phyloP scores from a whole-genome alignment of 2,329 filamentous ascomycete genomes.

The Cryphonectria japonica region DNA sequence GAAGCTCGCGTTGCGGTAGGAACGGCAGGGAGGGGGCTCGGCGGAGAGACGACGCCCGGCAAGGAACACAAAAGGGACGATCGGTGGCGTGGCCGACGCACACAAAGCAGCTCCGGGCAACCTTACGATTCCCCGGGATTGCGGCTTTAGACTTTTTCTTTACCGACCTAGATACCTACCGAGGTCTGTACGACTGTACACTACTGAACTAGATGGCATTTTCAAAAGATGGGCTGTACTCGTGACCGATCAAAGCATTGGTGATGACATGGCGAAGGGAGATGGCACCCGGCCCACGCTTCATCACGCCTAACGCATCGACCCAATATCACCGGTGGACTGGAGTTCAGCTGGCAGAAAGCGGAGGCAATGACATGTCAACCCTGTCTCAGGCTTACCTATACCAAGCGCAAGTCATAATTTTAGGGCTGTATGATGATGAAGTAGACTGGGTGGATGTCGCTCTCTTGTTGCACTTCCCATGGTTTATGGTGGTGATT shows the following conservation, averaged over 20 bases:
- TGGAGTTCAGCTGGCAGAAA: not conserved
- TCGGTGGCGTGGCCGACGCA: slow-evolving; percentile 23
- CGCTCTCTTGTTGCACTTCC: not conserved
- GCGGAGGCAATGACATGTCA: not conserved
- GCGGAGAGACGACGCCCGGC: slow-evolving; percentile 21
- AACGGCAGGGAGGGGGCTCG: slow-evolving; percentile 18
- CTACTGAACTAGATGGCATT: slow-evolving; percentile 53
- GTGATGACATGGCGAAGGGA: not conserved
- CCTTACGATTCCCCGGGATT: slow-evolving; percentile 40
- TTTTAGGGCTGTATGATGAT: not conserved
- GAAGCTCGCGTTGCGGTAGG: slow-evolving; percentile 21
- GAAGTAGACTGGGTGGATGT: not conserved
- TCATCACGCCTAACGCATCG: not conserved
- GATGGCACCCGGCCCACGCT: not conserved
- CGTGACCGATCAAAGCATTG: not conserved
- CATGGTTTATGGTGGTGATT: too few relatives aligned
- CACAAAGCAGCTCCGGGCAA: slow-evolving; percentile 25
- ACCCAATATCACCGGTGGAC: not conserved
- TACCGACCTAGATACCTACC: slow-evolving; percentile 42
- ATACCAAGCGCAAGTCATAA: not conserved
- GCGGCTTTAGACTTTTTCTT: slow-evolving; percentile 52
- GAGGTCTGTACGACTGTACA: slow-evolving; percentile 57
- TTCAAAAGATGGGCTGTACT: not conserved
- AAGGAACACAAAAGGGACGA: slow-evolving; percentile 20
- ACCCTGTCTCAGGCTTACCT: too few relatives aligned